phyloP scores from a whole-genome alignment of 805 yeast species.

The Sporopachydermia quercuum region DNA sequence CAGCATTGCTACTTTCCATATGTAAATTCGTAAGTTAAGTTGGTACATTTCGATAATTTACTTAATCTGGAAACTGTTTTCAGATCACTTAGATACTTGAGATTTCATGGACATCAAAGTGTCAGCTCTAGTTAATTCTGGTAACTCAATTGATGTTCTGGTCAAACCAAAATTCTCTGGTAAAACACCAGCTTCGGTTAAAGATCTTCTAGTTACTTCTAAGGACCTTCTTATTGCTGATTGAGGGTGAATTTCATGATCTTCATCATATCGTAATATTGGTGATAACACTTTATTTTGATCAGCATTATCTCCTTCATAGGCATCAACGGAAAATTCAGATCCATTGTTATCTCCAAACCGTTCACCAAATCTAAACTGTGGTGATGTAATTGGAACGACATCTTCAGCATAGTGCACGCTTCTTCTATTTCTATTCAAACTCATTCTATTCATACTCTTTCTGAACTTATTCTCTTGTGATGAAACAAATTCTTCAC shows the following conservation, averaged over 20 bases:
- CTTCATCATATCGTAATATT: neutral
- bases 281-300: neutral
- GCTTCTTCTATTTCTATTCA: no score
- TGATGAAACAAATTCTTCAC: no score
- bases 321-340: no score
- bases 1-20: neutral
- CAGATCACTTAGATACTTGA: neutral
- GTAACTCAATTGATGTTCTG: neutral
- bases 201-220: neutral
- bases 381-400: neutral
- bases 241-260: neutral
- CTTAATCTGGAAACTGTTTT: no score
- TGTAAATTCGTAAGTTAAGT: no score
- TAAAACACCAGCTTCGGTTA: neutral
- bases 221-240: neutral
- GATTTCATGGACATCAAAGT: neutral
- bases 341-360: no score
- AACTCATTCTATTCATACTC: no score
- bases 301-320: neutral
- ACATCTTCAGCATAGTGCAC: neutral
- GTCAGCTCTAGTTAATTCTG: neutral
- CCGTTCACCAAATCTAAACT: no score
- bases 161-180: neutral
- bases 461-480: no score
- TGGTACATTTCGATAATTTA: no score